Base-by-base conservation (phyloP, 108 stramenopile genomes). In the Chaetoceros muelleri region DNA sequence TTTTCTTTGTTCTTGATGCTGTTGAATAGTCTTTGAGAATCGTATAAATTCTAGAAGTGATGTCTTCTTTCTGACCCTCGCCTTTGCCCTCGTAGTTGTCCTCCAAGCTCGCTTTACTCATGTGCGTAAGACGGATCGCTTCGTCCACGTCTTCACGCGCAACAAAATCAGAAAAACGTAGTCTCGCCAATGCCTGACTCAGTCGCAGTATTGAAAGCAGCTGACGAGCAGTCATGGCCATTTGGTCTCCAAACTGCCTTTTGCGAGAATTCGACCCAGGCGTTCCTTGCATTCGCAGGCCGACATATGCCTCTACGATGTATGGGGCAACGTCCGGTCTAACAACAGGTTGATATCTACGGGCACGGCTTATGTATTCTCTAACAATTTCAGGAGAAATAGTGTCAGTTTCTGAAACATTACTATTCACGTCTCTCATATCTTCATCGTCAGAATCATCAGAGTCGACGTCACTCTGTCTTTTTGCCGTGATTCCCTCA, bases 121-220 rank as follows among this genome's bases (percentile, higher is more conserved):
- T 79, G 74, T 90, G 85, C 21, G 89, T 91, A 30, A 91, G 61
- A 24, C 98, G 95, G 60, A 97, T 96, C 13, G 98, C 95, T 73
- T 99, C 98, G 61, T 96, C 89, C 0, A 99, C 96, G 62, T 99
- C 98, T 51, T 94, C 92, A 22, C 88, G 75, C n/a, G 87, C 90
- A 0, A 99, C 95, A 23, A 65, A 85, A 30, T 90, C 88, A 23
- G 81, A 79, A 63, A 98, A 97, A 8, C 95, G 87, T 31, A 99
- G 83, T 20, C 98, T 87, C 2, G 96, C 96, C 29, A 97, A 74
- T 0, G 96, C 95, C 69, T 96, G 94, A 44, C 93, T 73, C 64
- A 98, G 69, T 48, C 98, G 94, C 24, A 99, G 75, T 62, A 98
- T 98, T 25, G 95, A 96, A 2, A 99, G 73, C 23, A 99, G 81